Conservation (phyloP, 257 asterid genomes). For the Solanum gracilifrons region DNA sequence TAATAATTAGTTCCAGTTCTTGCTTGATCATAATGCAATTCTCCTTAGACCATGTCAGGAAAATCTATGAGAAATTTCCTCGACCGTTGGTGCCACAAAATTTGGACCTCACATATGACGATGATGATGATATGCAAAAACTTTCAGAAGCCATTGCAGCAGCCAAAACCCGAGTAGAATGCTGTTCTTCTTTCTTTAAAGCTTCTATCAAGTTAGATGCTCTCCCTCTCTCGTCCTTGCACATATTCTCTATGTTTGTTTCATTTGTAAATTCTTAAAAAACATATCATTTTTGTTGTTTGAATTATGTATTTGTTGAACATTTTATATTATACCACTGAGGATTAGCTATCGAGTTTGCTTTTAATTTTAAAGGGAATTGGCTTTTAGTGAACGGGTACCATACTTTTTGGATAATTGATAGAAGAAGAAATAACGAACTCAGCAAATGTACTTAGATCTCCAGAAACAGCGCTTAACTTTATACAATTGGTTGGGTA, state of each 20-base stretch:
- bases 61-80: slow-evolving; percentile 71
- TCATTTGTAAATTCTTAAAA: not conserved
- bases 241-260: not conserved
- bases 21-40: slow-evolving; percentile 13
- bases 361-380: not conserved
- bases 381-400: not conserved
- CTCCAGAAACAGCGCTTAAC: not conserved
- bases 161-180: slow-evolving; percentile 83
- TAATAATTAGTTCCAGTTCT: not conserved
- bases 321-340: not conserved
- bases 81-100: slow-evolving; percentile 75
- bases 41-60: slow-evolving; percentile 64
- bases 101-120: slow-evolving; percentile 70
- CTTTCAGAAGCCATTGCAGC: slow-evolving; percentile 88
- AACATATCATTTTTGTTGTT: not conserved
- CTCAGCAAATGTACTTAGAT: not conserved
- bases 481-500: not conserved
- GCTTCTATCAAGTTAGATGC: slow-evolving; percentile 70
- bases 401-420: not conserved
- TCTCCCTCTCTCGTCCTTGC: not conserved
- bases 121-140: slow-evolving; percentile 76
- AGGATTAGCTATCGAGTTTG: not conserved
- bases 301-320: not conserved
- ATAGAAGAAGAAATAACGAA: not conserved
- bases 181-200: slow-evolving; percentile 76